Base-by-base conservation (phyloP, 495 filamentous ascomycete genomes). In the Thermothielavioides terrestris region DNA sequence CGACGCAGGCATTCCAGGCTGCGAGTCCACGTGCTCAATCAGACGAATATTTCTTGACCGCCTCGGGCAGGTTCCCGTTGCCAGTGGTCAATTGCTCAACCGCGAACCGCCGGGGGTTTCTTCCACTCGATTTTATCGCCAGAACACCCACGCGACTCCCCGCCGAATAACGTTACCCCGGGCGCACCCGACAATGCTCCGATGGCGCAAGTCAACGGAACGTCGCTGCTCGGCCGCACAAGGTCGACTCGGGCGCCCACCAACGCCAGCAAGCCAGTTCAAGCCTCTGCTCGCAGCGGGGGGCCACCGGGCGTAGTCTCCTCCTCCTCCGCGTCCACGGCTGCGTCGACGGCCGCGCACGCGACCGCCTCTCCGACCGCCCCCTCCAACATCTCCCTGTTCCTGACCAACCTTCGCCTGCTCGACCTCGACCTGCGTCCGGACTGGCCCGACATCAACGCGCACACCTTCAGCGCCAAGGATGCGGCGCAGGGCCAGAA, bases 341-440 rank as follows among this genome's bases (percentile, higher is more conserved):
- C 23, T n/a, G 18, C 43, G 14, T 25, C 52, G 10, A 1, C 43
- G 15, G 20, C 23, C 11, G 18, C 50, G 7, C 15, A 43, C 15
- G 22, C 55, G 32, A 48, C 52, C 41, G 15, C 44, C 25, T 43
- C 49, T 21, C 42, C 58, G 7, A 46, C 56, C 22, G 17, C 49
- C 26, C 42, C 49, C 8, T 64, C 61, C 41, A 59, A 64, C 40
- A 10, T 68, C 18, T 68, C 78, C n/a, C 74, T 89, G 9, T 88
- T 94, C 61, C 68, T 90, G 14, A 85, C 83, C 44, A 92, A 89
- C 62, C 71, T 94, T 45, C 83, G 82, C 20, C 75, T 94, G 6
- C 74, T 95, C 12, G 78, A 89, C 48, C 77, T 94, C 25, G 85
- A 94, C 60, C 73, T 75, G 25, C 77, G 71, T 26, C 71, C 80